These are phyloP conservation scores for Cytospora leucostoma DNA, from an alignment of 2,329 filamentous ascomycete genomes.

Conservation along the genomic window DNA sequence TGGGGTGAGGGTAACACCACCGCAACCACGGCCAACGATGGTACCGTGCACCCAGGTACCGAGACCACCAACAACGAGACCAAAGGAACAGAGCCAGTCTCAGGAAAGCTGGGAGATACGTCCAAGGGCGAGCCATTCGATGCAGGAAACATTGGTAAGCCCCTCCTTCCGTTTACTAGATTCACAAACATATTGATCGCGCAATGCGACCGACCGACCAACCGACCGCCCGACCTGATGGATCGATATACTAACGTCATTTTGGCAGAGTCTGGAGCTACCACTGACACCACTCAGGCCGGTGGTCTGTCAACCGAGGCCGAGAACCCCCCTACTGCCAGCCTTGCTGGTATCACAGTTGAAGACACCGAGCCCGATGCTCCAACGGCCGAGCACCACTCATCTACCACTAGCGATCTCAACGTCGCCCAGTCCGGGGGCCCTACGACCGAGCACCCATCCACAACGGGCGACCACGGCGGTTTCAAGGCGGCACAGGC, in stretches of 20 bases:
- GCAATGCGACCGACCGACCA: background rate
- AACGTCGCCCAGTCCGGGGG: constrained; percentile 12
- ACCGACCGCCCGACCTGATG: no score
- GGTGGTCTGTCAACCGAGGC: background rate
- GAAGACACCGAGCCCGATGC: constrained; percentile 19
- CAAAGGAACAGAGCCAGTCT: constrained; percentile 63
- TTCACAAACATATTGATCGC: no score
- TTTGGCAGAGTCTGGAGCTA: constrained; percentile 11
- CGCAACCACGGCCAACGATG: background rate
- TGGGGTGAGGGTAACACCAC: constrained; percentile 46
- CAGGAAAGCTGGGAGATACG: constrained; percentile 69
- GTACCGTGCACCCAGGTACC: constrained; percentile 38
- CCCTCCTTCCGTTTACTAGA: no score
- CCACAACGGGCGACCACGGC: constrained; percentile 32
- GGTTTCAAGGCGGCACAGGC: constrained; percentile 38
- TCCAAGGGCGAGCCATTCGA: constrained; percentile 73
- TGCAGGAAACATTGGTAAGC: constrained; percentile 68
- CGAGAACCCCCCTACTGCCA: background rate
- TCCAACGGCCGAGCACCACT: constrained; percentile 32
- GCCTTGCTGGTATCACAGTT: background rate
- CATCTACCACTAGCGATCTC: constrained; percentile 33
- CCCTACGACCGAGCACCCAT: constrained; percentile 34
- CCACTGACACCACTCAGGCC: background rate
- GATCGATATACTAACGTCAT: background rate
- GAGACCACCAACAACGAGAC: constrained; percentile 45